Percentiles rank a stretch among this genome's conserved stretches.
phyloP scores from a whole-genome alignment of 176 grass and related monocot species.

The Cenchrus purpureus region DNA sequence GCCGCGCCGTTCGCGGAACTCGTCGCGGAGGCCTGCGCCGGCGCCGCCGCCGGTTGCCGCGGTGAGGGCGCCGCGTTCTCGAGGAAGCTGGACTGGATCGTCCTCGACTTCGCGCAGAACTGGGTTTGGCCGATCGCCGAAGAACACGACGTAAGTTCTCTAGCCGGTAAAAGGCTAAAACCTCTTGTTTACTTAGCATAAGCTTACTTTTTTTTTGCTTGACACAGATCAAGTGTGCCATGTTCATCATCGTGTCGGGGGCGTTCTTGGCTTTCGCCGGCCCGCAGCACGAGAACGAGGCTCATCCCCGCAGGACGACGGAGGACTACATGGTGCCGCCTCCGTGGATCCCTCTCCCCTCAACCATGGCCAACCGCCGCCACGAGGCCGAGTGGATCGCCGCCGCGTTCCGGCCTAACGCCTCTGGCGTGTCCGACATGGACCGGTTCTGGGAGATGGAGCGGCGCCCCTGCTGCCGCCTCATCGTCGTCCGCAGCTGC shows the following conservation, averaged over 20 bases:
- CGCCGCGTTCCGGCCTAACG: background rate
- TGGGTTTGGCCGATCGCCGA: too few relatives aligned
- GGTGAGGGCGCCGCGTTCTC: too few relatives aligned
- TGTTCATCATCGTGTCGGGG: slow-evolving; percentile 9
- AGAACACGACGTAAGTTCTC: too few relatives aligned
- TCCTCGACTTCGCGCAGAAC: too few relatives aligned
- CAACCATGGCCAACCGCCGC: background rate
- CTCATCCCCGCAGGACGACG: background rate
- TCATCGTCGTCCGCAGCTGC: slow-evolving; percentile 14
- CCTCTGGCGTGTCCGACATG: background rate
- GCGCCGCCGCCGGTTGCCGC: too few relatives aligned
- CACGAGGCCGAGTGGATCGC: slow-evolving; percentile 8
- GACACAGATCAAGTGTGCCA: background rate
- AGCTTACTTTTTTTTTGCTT: too few relatives aligned
- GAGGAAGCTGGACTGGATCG: too few relatives aligned
- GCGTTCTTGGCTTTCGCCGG: slow-evolving; percentile 1
- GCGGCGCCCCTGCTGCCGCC: background rate
- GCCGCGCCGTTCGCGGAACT: too few relatives aligned
- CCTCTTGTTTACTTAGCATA: too few relatives aligned
- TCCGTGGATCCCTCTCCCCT: slow-evolving; percentile 37
- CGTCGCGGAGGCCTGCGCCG: too few relatives aligned
- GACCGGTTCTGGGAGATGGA: background rate
- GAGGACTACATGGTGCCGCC: slow-evolving; percentile 44
- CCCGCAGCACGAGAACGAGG: background rate
- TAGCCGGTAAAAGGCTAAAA: too few relatives aligned